Conservation (phyloP, 2,329 filamentous ascomycete genomes). For the Ampelomyces quisqualis region DNA sequence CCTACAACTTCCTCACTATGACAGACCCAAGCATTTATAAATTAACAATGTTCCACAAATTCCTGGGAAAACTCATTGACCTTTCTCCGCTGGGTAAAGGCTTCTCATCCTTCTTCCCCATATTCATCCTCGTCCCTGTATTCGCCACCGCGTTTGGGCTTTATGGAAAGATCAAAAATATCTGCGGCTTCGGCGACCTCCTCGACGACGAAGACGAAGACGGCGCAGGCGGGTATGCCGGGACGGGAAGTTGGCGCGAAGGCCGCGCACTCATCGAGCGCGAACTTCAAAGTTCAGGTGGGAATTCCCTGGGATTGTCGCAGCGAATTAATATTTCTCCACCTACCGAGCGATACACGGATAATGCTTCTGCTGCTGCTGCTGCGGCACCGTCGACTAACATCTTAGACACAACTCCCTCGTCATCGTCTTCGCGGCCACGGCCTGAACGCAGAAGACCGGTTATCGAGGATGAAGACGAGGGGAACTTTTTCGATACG, state of each 20-base stretch:
- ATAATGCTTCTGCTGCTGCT: slow-evolving; percentile 11
- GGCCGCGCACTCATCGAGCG: slow-evolving; percentile 87
- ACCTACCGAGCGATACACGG: slow-evolving; percentile 29
- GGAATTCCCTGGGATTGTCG: slow-evolving; percentile 35
- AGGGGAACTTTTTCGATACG: slow-evolving; percentile 77
- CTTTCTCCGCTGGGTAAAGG: slow-evolving; percentile 78
- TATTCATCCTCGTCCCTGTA: slow-evolving; percentile 83
- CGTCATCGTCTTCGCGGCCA: slow-evolving; percentile 10
- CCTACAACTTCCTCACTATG: slow-evolving; percentile 96
- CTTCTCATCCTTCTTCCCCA: slow-evolving; percentile 86
- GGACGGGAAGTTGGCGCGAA: slow-evolving; percentile 85
- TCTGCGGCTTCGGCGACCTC: slow-evolving; percentile 76
- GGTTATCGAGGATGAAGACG: slow-evolving; percentile 52
- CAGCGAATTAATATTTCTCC: slow-evolving; percentile 17
- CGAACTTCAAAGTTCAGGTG: slow-evolving; percentile 58
- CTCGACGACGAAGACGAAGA: slow-evolving; percentile 75
- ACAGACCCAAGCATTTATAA: slow-evolving; percentile 70
- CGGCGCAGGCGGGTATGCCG: slow-evolving; percentile 64
- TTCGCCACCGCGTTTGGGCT: slow-evolving; percentile 83
- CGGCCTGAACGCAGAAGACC: slow-evolving; percentile 24
- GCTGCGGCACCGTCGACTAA: not conserved
- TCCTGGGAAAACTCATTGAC: slow-evolving; percentile 80
- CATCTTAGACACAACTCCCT: slow-evolving; percentile 5
- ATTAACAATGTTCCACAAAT: slow-evolving; percentile 81
- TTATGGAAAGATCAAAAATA: slow-evolving; percentile 75